Conservation (phyloP, 2,329 filamentous ascomycete genomes). For the Xylaria sp. region DNA sequence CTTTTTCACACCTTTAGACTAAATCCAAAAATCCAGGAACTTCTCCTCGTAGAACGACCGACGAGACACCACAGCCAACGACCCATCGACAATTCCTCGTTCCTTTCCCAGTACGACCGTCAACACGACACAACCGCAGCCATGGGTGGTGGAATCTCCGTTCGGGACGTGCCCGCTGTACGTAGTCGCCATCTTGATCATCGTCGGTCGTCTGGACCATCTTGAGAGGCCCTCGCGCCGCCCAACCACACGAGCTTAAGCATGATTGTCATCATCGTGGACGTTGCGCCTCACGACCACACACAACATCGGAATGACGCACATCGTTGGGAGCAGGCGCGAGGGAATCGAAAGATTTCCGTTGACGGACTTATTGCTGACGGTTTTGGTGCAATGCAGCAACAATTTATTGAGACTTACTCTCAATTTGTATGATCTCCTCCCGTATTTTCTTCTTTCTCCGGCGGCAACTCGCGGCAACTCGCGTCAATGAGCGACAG, state of each 20-base stretch:
- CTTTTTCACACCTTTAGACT: constrained; percentile 25
- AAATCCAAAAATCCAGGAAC: constrained; percentile 37
- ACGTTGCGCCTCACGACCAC: constrained; percentile 25
- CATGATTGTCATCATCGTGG: background rate
- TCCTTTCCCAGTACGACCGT: constrained; percentile 15
- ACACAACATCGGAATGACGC: constrained; percentile 31
- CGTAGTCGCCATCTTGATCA: constrained; percentile 53
- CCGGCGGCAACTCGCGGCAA: no score
- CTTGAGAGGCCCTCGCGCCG: constrained; percentile 36
- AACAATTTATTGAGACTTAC: constrained; percentile 90
- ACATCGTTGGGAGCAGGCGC: constrained; percentile 68
- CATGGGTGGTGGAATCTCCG: constrained; percentile 82
- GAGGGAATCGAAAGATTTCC: constrained; percentile 79
- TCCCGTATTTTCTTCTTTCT: no score
- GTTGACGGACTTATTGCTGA: constrained; percentile 79
- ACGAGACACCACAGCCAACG: constrained; percentile 17
- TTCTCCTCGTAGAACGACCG: constrained; percentile 24
- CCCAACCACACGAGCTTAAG: constrained; percentile 25
- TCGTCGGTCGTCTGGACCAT: constrained; percentile 24
- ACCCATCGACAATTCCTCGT: constrained; percentile 29
- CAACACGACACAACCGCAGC: constrained; percentile 64
- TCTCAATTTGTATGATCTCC: constrained; percentile 64
- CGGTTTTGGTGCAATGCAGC: constrained; percentile 64
- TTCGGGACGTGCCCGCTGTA: constrained; percentile 85
- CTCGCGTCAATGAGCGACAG: no score